Evolutionary conservation across 2,329 filamentous ascomycete species (phyloP).

Genomic region (Colletotrichum sp.): DNA sequence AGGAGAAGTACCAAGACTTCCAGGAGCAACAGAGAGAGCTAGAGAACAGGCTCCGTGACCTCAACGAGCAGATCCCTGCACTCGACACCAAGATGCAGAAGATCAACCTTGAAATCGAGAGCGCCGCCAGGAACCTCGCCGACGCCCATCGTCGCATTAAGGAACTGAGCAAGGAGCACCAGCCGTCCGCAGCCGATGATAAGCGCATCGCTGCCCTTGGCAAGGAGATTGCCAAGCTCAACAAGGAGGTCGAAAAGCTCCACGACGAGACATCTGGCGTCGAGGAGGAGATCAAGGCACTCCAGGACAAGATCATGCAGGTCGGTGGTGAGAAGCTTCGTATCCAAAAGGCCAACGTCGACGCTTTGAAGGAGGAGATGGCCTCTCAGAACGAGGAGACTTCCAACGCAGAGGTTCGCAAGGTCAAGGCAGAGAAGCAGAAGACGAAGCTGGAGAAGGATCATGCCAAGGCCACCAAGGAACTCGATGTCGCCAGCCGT

Average conservation of each 20-base stretch:
- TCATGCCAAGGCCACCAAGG: slow-evolving; percentile 76
- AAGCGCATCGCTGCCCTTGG: slow-evolving; percentile 74
- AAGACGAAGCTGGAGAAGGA: slow-evolving; percentile 87
- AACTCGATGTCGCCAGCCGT: slow-evolving; percentile 72
- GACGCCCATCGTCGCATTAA: slow-evolving; percentile 86
- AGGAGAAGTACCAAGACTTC: slow-evolving; percentile 82
- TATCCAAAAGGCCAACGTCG: slow-evolving; percentile 88
- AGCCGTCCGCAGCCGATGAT: slow-evolving; percentile 82
- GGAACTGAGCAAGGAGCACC: slow-evolving; percentile 82
- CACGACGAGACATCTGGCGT: slow-evolving; percentile 86
- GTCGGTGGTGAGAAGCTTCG: slow-evolving; percentile 93
- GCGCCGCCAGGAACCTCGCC: slow-evolving; percentile 80
- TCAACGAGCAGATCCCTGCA: slow-evolving; percentile 80
- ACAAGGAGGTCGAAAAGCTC: slow-evolving; percentile 80
- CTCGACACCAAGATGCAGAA: slow-evolving; percentile 94
- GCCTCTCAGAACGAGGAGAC: slow-evolving; percentile 79
- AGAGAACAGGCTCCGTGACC: slow-evolving; percentile 73
- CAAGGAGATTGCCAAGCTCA: slow-evolving; percentile 76
- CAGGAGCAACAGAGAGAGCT: slow-evolving; percentile 84
- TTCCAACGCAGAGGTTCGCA: slow-evolving; percentile 85
- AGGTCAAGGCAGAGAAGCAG: slow-evolving; percentile 93
- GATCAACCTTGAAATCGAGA: slow-evolving; percentile 85
- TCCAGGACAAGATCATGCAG: slow-evolving; percentile 99
- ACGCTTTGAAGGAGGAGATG: slow-evolving; percentile 86
- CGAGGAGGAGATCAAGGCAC: slow-evolving; percentile 88